Base-by-base conservation (phyloP, 2,329 filamentous ascomycete species). In the Stemphylium lycopersici region DNA sequence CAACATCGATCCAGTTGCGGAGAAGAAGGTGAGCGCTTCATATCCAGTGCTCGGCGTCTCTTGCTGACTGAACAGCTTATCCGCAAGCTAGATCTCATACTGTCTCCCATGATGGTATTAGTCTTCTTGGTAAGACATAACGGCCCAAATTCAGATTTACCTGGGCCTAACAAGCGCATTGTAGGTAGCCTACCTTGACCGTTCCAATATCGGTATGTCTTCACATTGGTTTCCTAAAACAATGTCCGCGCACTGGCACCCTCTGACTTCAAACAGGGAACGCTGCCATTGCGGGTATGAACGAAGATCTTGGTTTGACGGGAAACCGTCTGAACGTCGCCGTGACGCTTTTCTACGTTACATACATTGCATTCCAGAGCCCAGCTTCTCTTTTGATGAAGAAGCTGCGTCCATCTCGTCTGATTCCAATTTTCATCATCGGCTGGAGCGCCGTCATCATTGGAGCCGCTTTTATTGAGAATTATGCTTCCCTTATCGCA, bases 41-140 rank as follows among this genome's bases (percentile, higher is more conserved):
- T 16, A 24, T 24, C 13, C 18, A 36, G 11, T 1, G 24, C 12
- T 36, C 4, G 32, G 11, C 15, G 15, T 15, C 31, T 26, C 29
- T 29, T 12, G 15, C 33, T 53, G 8, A 52, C 37, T 33, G 22
- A 29, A 29, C 78, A 77, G 56, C 68, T 83, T 2, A 76, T 83
- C 3, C 61, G 71, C n/a, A 82, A 82, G 49, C 69, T 83, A 10
- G 80, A 83, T 48, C 26, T 77, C 3, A 74, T 74, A 2, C 76
- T 82, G 38, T 75, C 77, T 3, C 80, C 80, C 0, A 77, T 84
- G 40, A 81, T 84, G 59, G 83, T 83, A 76, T 62, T 83, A 18
- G 76, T 84, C 3, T 85, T 83, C 56, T 67, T 85, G 16, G 77
- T 41, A 31, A 72, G 46, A 26, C 24, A 39, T 2, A 18, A n/a